Evolutionary conservation across 345 rosid genomes (phyloP), one percentile per base, ranked within the genome.

Genomic region (Carallia brachiata): DNA sequence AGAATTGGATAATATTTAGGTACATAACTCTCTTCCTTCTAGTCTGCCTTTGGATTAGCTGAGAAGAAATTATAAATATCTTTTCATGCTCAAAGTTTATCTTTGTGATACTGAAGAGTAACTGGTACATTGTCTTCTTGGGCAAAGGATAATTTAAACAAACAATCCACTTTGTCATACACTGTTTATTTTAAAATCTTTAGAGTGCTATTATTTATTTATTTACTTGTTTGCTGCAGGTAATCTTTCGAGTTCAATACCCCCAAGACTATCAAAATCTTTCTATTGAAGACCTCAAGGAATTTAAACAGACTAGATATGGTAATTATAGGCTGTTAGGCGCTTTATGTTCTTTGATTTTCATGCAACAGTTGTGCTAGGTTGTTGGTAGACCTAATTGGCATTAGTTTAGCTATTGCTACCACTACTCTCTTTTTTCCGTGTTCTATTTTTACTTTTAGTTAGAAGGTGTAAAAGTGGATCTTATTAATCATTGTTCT

Each of bases 231-330:
- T 9, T 9, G 6, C 60, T 56, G 34, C 89, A 95, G 99, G 97
- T 92, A 79, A 89, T 88, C 84, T 95, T 82, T 77, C 90, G 96
- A 71, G 99, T 95, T 80, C 97, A 92, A 64, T 95, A 90, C 80
- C 92, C 97, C 34, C 84, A 84, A 77, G 98, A 92, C 79, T 78
- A 92, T 83, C 94, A 90, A 80, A 84, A 82, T 74, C 97, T 95
- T 73, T 88, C 98, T 67, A 81, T 75, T 54, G 97, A 95, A 80
- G 99, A 95, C 83, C 99, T 92, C 74, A 92, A 87, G 84, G 99
- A 95, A 67, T 92, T 95, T 77, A 92, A 92, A 83, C 96, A 92
- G 69, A 89, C 96, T 52, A 89, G 99, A 95, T 92, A 90, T 84
- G 99, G 97, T 95, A 92, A 84, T 65, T 62, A 73, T 65, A 32